phyloP scores from a whole-genome alignment of 306 rosid genomes.

The Sicyos edulis region DNA sequence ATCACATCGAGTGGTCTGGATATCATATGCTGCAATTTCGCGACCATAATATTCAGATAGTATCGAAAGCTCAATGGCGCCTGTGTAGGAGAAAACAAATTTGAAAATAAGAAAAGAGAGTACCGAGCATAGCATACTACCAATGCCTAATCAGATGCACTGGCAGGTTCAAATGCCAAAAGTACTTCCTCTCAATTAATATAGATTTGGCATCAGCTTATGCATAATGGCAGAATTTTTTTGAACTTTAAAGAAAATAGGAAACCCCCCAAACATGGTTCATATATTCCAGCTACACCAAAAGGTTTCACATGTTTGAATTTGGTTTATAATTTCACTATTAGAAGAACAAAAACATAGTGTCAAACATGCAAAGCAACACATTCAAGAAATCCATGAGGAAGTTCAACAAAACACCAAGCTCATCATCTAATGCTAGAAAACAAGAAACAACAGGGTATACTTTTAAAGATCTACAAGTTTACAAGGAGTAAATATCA shows the following conservation, averaged over 20 bases:
- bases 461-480: background rate
- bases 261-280: background rate
- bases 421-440: constrained; percentile 14
- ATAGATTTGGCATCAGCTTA: constrained; percentile 2
- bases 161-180: constrained; percentile 5
- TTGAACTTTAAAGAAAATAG: background rate
- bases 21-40: constrained; percentile 93
- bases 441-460: background rate
- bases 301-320: background rate
- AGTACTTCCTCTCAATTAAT: background rate
- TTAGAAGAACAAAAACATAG: background rate
- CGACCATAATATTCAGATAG: constrained; percentile 79
- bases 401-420: background rate
- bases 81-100: constrained; percentile 34
- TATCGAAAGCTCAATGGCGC: constrained; percentile 94
- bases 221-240: background rate
- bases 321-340: background rate
- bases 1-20: constrained; percentile 86
- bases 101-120: constrained; percentile 23
- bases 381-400: background rate
- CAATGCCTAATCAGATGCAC: background rate
- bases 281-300: background rate
- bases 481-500: background rate
- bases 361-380: background rate
- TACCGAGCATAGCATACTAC: constrained; percentile 6